A percentile compares a stretch with the other conserved stretches of the same genome.
phyloP scores from a whole-genome alignment of 768 basidiomycete genomes.

The Rickenella mellea region DNA sequence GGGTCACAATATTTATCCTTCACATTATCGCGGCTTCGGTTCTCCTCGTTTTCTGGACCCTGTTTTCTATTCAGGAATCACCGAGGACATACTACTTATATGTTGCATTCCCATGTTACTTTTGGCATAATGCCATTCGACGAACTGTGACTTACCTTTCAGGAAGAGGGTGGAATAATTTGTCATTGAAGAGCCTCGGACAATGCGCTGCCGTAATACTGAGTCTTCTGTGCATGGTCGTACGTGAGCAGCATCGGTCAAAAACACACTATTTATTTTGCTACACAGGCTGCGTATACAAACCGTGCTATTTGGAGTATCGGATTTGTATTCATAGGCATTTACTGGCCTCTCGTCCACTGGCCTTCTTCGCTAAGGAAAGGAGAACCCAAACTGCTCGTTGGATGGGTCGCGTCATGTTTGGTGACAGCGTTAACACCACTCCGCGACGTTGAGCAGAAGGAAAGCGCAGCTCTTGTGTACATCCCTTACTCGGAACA shows the following conservation, averaged over 20 bases:
- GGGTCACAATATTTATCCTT: conserved; percentile 11
- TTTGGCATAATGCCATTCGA: conserved; percentile 60
- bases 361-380: conserved; percentile 38
- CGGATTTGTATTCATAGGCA: conserved; percentile 51
- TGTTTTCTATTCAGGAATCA: conserved; percentile 54
- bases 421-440: conserved; percentile 55
- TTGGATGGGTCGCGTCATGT: conserved; percentile 41
- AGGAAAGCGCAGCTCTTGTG: conserved; percentile 53
- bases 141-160: no score
- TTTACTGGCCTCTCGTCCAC: conserved; percentile 50
- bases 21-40: conserved; percentile 19
- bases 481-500: conserved; percentile 32
- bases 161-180: no score
- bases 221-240: conserved; percentile 67
- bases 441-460: conserved; percentile 60
- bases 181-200: no score
- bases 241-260: conserved; percentile 25
- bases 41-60: conserved; percentile 28
- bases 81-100: conserved; percentile 73
- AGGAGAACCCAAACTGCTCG: conserved; percentile 19
- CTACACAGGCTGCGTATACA: conserved; percentile 58
- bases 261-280: no score
- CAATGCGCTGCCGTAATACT: no score
- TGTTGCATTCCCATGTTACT: conserved; percentile 63
- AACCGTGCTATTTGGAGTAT: conserved; percentile 62